Percentiles rank a stretch among this genome's conserved stretches.
These are phyloP conservation scores for Chlorophyllum brunneum DNA, from an alignment of 768 basidiomycete genomes.

Conservation along the genomic window DNA sequence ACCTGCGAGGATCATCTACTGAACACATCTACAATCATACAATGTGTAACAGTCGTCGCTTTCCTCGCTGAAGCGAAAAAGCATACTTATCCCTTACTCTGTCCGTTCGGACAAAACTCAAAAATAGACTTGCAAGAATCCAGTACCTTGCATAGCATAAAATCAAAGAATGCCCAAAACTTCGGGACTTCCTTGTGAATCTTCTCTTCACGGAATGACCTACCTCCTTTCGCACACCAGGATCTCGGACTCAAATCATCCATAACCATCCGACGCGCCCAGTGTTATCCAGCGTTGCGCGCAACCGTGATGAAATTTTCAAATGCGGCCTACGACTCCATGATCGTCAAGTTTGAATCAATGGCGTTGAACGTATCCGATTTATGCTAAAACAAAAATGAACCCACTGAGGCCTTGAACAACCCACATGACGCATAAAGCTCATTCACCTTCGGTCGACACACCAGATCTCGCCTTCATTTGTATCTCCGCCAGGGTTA, in stretches of 20 bases:
- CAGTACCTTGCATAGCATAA: constrained; percentile 15
- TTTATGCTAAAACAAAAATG: background rate
- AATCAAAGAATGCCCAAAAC: constrained; percentile 11
- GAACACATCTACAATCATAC: background rate
- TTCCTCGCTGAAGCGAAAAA: background rate
- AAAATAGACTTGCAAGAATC: constrained; percentile 10
- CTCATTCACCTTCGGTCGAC: too few relatives aligned
- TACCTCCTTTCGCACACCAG: constrained; percentile 3
- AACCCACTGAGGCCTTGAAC: too few relatives aligned
- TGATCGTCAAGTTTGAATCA: background rate
- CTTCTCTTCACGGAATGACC: constrained; percentile 2
- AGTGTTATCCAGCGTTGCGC: background rate
- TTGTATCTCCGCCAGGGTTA: constrained; percentile 4
- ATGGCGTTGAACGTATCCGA: background rate
- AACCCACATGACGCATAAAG: too few relatives aligned
- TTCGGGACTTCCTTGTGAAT: constrained; percentile 9
- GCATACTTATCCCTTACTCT: background rate
- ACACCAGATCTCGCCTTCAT: constrained; percentile 7
- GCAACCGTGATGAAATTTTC: background rate
- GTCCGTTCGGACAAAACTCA: background rate
- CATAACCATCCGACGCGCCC: background rate
- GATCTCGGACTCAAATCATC: background rate
- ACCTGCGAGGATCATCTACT: background rate
- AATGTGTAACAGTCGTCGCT: background rate
- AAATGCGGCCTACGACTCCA: background rate